Conservation (phyloP, 1,284 basidiomycete genomes). For the Butyriboletus appendiculatus region DNA sequence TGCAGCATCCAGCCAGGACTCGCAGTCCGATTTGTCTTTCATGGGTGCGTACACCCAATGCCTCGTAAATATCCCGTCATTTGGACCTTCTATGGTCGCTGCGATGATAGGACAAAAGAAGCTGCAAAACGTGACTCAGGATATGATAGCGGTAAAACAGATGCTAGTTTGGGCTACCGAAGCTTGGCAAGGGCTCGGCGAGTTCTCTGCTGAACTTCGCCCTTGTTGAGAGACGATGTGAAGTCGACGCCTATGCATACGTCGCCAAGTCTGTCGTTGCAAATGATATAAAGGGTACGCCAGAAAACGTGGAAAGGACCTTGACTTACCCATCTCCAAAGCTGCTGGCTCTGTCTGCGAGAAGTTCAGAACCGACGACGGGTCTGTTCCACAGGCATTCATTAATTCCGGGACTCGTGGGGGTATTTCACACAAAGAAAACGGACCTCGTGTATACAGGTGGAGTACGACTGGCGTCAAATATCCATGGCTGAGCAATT, state of each 20-base stretch:
- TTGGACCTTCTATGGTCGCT: neutral
- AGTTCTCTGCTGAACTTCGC: neutral
- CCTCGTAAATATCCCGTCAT: neutral
- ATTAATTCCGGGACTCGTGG: neutral
- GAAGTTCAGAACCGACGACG: neutral
- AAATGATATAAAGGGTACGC: neutral
- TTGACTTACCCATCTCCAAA: neutral
- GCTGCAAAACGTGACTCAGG: neutral
- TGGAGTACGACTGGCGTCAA: neutral
- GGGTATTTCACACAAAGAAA: neutral
- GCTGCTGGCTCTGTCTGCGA: neutral
- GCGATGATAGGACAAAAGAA: slow-evolving; percentile 1
- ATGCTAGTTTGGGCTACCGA: neutral
- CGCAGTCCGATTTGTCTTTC: neutral
- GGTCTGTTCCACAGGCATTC: neutral
- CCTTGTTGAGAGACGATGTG: neutral
- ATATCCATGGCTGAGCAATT: neutral
- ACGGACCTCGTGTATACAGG: neutral
- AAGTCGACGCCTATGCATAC: slow-evolving; percentile 3
- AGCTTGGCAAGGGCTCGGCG: neutral
- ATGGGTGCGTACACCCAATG: neutral
- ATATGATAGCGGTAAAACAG: neutral
- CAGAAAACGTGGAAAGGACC: neutral
- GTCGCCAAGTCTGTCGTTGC: neutral
- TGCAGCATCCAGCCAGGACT: neutral